phyloP scores from a whole-genome alignment of 768 basidiomycete species.

The Mycena polygramma region DNA sequence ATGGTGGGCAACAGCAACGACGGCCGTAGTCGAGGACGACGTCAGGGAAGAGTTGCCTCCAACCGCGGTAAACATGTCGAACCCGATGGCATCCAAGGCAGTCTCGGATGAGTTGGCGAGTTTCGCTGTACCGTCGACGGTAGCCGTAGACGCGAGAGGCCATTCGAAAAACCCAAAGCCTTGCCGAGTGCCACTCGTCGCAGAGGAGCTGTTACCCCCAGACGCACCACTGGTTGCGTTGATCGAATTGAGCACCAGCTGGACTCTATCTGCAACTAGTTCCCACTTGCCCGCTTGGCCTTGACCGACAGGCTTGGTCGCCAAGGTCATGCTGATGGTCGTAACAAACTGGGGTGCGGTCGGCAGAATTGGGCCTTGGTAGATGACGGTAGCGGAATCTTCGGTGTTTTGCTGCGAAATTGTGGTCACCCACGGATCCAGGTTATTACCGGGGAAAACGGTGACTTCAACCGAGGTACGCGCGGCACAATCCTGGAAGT shows the following conservation, averaged over 20 bases:
- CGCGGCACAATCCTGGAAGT: slow-evolving; percentile 81
- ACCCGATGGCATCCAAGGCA: slow-evolving; percentile 70
- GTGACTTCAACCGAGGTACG: slow-evolving; percentile 88
- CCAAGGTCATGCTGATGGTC: slow-evolving; percentile 82
- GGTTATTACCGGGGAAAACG: slow-evolving; percentile 81
- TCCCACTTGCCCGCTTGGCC: slow-evolving; percentile 80
- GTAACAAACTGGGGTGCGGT: slow-evolving; percentile 78
- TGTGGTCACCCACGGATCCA: slow-evolving; percentile 74
- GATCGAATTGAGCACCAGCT: slow-evolving; percentile 79
- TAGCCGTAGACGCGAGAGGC: slow-evolving; percentile 63
- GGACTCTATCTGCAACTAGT: slow-evolving; percentile 89
- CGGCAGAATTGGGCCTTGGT: slow-evolving; percentile 87
- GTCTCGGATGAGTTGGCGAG: slow-evolving; percentile 83
- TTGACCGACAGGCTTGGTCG: slow-evolving; percentile 70
- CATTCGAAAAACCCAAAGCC: slow-evolving; percentile 94
- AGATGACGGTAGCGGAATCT: slow-evolving; percentile 76
- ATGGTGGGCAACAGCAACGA: slow-evolving; percentile 75
- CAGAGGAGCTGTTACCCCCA: slow-evolving; percentile 47
- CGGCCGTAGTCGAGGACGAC: slow-evolving; percentile 50
- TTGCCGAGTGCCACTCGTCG: slow-evolving; percentile 49
- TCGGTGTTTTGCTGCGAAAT: slow-evolving; percentile 78
- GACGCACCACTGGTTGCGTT: slow-evolving; percentile 55
- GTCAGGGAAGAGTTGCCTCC: slow-evolving; percentile 59
- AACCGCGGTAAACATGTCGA: slow-evolving; percentile 72
- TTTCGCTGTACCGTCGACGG: slow-evolving; percentile 69